Conservation (phyloP, 1,284 basidiomycete species). For the Tausonia pullulans region DNA sequence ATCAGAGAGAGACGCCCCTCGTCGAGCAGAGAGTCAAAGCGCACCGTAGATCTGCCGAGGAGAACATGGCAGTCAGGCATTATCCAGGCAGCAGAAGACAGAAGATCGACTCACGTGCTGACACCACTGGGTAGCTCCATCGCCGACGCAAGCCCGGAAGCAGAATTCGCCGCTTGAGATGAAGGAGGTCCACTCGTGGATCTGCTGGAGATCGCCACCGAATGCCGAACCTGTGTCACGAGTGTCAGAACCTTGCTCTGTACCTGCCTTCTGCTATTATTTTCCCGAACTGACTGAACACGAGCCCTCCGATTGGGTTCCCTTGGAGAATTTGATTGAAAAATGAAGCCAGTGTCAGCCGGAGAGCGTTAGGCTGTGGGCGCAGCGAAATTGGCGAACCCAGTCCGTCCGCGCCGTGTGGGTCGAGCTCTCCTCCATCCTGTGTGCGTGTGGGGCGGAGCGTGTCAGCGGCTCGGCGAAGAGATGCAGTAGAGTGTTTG, state of each 20-base stretch:
- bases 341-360: conserved; percentile 2
- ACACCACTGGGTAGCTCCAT: conserved; percentile 47
- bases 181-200: conserved; percentile 30
- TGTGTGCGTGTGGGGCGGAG: conserved; percentile 17
- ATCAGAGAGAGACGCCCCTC: neutral
- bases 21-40: neutral
- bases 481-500: conserved; percentile 46
- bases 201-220: conserved; percentile 1
- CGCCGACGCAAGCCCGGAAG: conserved; percentile 57
- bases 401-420: conserved; percentile 8
- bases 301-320: conserved; percentile 56
- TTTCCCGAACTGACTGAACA: conserved; percentile 38
- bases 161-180: conserved; percentile 45
- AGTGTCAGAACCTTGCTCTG: neutral
- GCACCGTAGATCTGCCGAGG: neutral
- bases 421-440: conserved; percentile 5
- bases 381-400: conserved; percentile 19
- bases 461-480: neutral
- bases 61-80: neutral
- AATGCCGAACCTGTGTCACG: neutral
- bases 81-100: neutral
- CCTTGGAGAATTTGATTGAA: conserved; percentile 27
- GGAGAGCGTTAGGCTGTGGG: conserved; percentile 15
- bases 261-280: conserved; percentile 23
- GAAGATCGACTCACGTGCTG: conserved; percentile 44